Base-by-base conservation (phyloP, 148 eudicot genomes). In the Chenopodium suecicum region DNA sequence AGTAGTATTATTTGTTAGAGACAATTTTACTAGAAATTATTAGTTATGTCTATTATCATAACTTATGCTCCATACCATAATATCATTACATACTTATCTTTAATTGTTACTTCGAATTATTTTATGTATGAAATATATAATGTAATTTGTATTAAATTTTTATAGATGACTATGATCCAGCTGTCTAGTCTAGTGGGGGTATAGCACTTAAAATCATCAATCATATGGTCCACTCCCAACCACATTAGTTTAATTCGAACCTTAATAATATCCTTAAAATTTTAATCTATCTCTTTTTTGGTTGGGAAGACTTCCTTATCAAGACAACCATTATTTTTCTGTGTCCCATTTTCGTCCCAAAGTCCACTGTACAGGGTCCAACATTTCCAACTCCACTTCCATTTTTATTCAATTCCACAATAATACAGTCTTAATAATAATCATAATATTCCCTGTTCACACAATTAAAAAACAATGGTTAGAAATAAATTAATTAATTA, bases 321-420 rank as follows among this genome's bases (percentile, higher is more conserved):
- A 62, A 73, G 73, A 32, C 71, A 64, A 27, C 13, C 62, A 48
- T 20, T 75, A 74, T 75, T 81, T 74, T 3, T 41, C 44, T 7
- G 6, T 83, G 67, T 78, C 85, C 84, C 62, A 25, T 41, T 23
- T 19, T 29, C 20, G 25, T 48, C n/a, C n/a, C 25, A 78, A 66
- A 58, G 60, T 83, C 78, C 82, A 78, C 34, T 47, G 69, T 73
- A 64, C 31, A 19, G 29, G 27, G 75, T 73, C 75, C 82, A 54
- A 54, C 70, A 60, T 58, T 68, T 5, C 75, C 31, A 76, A 76
- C 75, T 77, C 64, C 74, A 76, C 23, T 27, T 2, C 3, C 12
- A 9, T 22, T 23, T 4, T 34, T 29, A 73, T 47, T 66, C 31
- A 34, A 41, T 81, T 73, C 65, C 76, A 19, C n/a, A 27, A 32